These are phyloP conservation scores for Pholiota molesta DNA, from an alignment of 768 basidiomycete species.

Conservation along the genomic window DNA sequence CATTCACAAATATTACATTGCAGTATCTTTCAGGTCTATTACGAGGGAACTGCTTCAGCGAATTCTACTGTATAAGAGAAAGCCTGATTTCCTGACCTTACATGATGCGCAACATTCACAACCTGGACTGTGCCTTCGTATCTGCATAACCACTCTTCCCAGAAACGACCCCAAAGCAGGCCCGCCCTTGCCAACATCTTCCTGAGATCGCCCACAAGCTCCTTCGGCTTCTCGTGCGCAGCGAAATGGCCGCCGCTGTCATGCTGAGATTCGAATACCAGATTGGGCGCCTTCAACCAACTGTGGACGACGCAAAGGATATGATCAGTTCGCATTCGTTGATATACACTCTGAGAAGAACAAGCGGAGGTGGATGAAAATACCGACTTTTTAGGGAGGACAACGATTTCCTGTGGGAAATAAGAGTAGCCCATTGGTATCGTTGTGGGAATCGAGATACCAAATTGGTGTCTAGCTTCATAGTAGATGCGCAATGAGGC, in stretches of 20 bases:
- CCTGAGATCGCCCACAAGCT: conserved; percentile 50
- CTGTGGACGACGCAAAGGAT: conserved; percentile 27
- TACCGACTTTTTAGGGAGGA: background rate
- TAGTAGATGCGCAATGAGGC: conserved; percentile 63
- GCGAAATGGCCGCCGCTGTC: conserved; percentile 62
- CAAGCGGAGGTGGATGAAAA: too few species aligned
- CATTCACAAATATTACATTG: too few species aligned
- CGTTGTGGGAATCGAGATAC: background rate
- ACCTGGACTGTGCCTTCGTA: background rate
- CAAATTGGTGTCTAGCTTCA: conserved; percentile 33
- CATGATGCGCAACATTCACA: background rate
- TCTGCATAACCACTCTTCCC: conserved; percentile 44
- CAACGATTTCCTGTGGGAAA: background rate
- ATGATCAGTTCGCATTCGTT: background rate
- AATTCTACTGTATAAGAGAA: too few species aligned
- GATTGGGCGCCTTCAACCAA: conserved; percentile 41
- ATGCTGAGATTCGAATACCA: conserved; percentile 52
- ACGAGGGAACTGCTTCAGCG: too few species aligned
- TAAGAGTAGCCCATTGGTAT: background rate
- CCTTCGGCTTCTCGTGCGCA: conserved; percentile 50
- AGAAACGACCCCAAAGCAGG: conserved; percentile 48
- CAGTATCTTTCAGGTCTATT: too few species aligned
- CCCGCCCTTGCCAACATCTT: conserved; percentile 57
- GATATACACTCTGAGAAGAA: too few species aligned
- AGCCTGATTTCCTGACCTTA: too few species aligned